Conservation (phyloP, 2,329 filamentous ascomycete genomes). For the Colletotrichum sp. region DNA sequence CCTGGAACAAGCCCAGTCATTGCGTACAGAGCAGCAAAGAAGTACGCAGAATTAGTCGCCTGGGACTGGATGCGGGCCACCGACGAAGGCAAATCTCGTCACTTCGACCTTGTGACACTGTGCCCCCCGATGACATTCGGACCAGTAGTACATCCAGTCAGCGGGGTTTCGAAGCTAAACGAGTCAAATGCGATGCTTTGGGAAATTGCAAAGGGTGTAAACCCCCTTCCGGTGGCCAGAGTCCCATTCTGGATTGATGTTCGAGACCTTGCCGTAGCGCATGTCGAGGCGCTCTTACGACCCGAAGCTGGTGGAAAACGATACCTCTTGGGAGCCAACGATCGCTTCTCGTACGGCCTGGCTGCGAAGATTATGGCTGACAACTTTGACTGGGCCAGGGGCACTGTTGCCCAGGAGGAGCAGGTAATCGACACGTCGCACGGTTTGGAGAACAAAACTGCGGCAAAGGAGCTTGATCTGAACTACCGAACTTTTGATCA, state of each 20-base stretch:
- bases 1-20: constrained; percentile 42
- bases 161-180: constrained; percentile 39
- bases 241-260: constrained; percentile 53
- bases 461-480: constrained; percentile 42
- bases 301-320: constrained; percentile 41
- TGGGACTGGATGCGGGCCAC: constrained; percentile 36
- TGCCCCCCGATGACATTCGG: constrained; percentile 52
- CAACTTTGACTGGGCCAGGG: constrained; percentile 41
- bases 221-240: constrained; percentile 39
- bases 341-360: constrained; percentile 50
- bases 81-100: constrained; percentile 29
- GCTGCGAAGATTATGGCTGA: constrained; percentile 47
- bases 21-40: constrained; percentile 39
- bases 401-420: constrained; percentile 34
- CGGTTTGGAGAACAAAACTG: constrained; percentile 46
- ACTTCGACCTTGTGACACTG: constrained; percentile 48
- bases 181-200: constrained; percentile 47
- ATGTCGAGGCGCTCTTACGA: constrained; percentile 45
- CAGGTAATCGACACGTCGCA: constrained; percentile 40
- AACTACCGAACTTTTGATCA: constrained; percentile 38
- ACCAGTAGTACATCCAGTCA: constrained; percentile 44
- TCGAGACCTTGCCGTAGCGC: constrained; percentile 48
- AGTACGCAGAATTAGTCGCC: constrained; percentile 37
- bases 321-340: constrained; percentile 43
- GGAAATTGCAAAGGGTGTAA: constrained; percentile 40